Percentiles rank a stretch among this genome's conserved stretches.
These are phyloP conservation scores for Pyrenopolyporus hunteri DNA, from an alignment of 495 filamentous ascomycete genomes.

Conservation along the genomic window DNA sequence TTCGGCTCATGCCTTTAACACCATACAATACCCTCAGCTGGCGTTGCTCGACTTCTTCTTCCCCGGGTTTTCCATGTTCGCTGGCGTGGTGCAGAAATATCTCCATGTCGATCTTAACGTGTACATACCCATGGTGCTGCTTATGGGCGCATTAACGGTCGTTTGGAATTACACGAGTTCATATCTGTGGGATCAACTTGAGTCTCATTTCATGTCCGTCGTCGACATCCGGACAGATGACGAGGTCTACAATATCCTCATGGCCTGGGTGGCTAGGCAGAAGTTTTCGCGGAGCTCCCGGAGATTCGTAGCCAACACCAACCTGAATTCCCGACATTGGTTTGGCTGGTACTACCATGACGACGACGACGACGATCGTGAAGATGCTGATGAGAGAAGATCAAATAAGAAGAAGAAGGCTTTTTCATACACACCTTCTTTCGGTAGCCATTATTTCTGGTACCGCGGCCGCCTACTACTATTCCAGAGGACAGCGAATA, in stretches of 20 bases:
- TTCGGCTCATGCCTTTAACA: background rate
- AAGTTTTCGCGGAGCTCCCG: slow-evolving; percentile 61
- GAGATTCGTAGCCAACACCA: slow-evolving; percentile 67
- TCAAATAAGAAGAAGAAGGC: slow-evolving; percentile 60
- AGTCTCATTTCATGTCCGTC: slow-evolving; percentile 59
- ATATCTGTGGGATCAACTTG: slow-evolving; percentile 52
- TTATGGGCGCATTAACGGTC: slow-evolving; percentile 56
- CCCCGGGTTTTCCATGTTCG: slow-evolving; percentile 72
- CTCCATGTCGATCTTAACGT: slow-evolving; percentile 72
- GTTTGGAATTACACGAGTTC: slow-evolving; percentile 56
- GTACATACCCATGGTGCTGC: slow-evolving; percentile 68
- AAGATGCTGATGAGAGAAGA: slow-evolving; percentile 48
- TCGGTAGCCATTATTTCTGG: slow-evolving; percentile 71
- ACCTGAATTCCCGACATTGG: slow-evolving; percentile 56
- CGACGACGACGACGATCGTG: slow-evolving; percentile 55
- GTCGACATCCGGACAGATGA: slow-evolving; percentile 71
- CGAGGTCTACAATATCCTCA: slow-evolving; percentile 71
- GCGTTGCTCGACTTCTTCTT: slow-evolving; percentile 75
- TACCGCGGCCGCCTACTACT: slow-evolving; percentile 62
- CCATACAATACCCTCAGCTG: slow-evolving; percentile 30
- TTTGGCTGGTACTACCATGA: slow-evolving; percentile 50
- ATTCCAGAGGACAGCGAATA: slow-evolving; percentile 56
- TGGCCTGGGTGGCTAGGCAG: slow-evolving; percentile 72
- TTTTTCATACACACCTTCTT: slow-evolving; percentile 67
- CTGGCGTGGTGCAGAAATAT: slow-evolving; percentile 62